phyloP scores from a whole-genome alignment of 2,329 filamentous ascomycete genomes.

The Aspergillus fijiensis region DNA sequence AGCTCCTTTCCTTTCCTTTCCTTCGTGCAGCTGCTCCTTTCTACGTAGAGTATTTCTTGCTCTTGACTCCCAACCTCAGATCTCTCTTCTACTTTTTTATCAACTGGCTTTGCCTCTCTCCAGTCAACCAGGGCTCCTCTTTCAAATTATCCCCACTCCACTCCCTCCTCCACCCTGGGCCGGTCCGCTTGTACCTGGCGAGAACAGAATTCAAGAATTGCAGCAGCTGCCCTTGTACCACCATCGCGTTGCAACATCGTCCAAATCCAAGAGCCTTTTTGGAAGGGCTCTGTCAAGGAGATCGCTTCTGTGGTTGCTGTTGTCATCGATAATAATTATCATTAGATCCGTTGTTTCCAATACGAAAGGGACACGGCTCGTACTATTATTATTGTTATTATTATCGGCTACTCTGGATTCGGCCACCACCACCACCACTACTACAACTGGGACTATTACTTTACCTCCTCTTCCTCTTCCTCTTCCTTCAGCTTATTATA shows the following conservation, averaged over 20 bases:
- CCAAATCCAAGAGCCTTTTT: slow-evolving; percentile 12
- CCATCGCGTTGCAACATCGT: slow-evolving; percentile 7
- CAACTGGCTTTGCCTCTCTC: neutral
- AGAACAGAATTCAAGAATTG: slow-evolving; percentile 3
- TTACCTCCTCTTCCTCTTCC: neutral
- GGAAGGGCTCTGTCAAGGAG: slow-evolving; percentile 5
- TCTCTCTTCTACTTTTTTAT: neutral
- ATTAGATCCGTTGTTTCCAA: slow-evolving; percentile 5
- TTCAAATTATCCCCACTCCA: neutral
- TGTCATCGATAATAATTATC: slow-evolving; percentile 9
- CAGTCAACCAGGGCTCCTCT: neutral
- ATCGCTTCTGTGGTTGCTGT: slow-evolving; percentile 4
- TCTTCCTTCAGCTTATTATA: slow-evolving; percentile 12
- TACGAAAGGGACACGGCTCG: neutral
- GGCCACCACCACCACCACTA: neutral
- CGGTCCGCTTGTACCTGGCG: slow-evolving; percentile 3
- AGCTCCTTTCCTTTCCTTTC: neutral
- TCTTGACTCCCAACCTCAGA: neutral
- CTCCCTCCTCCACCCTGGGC: neutral
- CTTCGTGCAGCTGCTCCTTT: neutral
- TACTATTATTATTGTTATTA: neutral
- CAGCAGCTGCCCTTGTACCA: slow-evolving; percentile 15
- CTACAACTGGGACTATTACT: too few relatives aligned
- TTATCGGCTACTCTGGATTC: slow-evolving; percentile 4
- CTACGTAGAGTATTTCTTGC: slow-evolving; percentile 4